Evolutionary conservation across 225 moss, liverwort and hornwort genomes (phyloP).

Genomic region (Thuidium tamariscinum): DNA sequence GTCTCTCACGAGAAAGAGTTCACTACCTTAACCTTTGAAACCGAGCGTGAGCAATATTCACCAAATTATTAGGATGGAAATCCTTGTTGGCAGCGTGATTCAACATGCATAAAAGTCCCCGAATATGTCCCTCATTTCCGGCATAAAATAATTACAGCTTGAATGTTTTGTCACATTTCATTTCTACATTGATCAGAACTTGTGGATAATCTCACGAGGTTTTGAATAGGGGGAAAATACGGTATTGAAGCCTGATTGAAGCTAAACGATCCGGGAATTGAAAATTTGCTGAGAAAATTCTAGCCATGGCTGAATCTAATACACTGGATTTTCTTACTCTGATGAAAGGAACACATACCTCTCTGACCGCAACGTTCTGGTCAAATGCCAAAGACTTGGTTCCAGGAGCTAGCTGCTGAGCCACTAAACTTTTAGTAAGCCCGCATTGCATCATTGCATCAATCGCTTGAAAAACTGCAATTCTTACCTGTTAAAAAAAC

Average conservation of each 20-base stretch:
- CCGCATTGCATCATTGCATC: slow-evolving; percentile 66
- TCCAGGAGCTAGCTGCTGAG: slow-evolving; percentile 62
- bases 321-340: neutral
- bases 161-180: neutral
- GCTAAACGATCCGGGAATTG: neutral
- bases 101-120: neutral
- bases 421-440: slow-evolving; percentile 39
- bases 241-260: neutral
- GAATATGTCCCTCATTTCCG: neutral
- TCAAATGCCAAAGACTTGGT: slow-evolving; percentile 78
- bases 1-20: neutral
- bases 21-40: neutral
- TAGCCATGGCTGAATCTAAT: neutral
- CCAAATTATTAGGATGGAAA: neutral
- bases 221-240: too few species aligned
- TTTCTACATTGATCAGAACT: neutral
- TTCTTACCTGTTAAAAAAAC: slow-evolving; percentile 47
- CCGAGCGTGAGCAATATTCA: neutral
- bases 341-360: slow-evolving; percentile 4
- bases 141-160: neutral
- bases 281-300: neutral
- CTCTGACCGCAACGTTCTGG: slow-evolving; percentile 42
- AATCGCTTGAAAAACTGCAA: slow-evolving; percentile 71
- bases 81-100: neutral
- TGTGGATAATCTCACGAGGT: neutral